Evolutionary conservation across 1,139 yeast genomes (phyloP).

Genomic region (Suhomyces coccinellae): DNA sequence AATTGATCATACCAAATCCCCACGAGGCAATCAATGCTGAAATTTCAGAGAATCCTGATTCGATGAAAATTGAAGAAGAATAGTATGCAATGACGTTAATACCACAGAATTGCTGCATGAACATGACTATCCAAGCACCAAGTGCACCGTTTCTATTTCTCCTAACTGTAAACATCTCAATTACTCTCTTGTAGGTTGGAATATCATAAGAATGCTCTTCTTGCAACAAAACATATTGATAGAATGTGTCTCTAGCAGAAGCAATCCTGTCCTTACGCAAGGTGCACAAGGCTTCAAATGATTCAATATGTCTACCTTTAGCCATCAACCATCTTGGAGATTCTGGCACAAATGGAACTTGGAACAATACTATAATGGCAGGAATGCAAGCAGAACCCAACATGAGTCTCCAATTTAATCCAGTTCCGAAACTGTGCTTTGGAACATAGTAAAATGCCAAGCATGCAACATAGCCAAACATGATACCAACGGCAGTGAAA

Average conservation of each 20-base stretch:
- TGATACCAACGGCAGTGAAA: slow-evolving; percentile 85
- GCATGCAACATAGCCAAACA: slow-evolving; percentile 73
- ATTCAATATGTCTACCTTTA: slow-evolving; percentile 26
- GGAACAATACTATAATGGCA: slow-evolving; percentile 62
- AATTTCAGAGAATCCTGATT: slow-evolving; percentile 62
- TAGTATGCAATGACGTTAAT: slow-evolving; percentile 85
- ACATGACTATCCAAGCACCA: slow-evolving; percentile 81
- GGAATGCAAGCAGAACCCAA: slow-evolving; percentile 77
- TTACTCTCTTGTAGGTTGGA: slow-evolving; percentile 53
- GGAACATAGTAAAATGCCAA: slow-evolving; percentile 53
- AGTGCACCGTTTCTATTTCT: slow-evolving; percentile 82
- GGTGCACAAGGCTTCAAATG: slow-evolving; percentile 21
- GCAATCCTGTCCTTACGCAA: slow-evolving; percentile 22
- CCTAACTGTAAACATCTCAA: slow-evolving; percentile 63
- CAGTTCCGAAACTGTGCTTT: slow-evolving; percentile 22
- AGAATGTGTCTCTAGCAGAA: slow-evolving; percentile 30
- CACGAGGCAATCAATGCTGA: slow-evolving; percentile 75
- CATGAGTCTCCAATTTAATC: slow-evolving; percentile 79
- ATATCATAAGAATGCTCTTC: slow-evolving; percentile 62
- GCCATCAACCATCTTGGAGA: slow-evolving; percentile 35
- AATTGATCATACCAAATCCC: slow-evolving; percentile 84
- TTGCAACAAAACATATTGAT: slow-evolving; percentile 37
- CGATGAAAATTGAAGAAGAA: slow-evolving; percentile 68
- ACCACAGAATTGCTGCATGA: slow-evolving; percentile 93
- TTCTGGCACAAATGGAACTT: slow-evolving; percentile 53